Base-by-base conservation (phyloP, 441 rosid species). In the Corymbia calophylla region DNA sequence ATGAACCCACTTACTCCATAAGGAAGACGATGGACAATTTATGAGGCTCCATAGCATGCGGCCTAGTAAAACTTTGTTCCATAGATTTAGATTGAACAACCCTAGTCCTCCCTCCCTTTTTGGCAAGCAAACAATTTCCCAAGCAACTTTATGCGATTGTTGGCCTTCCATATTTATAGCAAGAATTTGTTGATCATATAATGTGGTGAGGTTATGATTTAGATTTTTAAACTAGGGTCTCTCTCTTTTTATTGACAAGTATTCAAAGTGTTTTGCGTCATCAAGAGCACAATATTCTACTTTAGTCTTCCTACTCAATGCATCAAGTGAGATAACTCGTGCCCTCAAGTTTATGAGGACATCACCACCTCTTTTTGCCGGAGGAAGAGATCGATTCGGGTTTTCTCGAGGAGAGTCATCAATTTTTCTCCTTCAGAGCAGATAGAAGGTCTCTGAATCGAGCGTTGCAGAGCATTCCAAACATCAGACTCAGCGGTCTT, bases 261-360 rank as follows among this genome's bases (percentile, higher is more conserved):
- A 32, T 32, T 70, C 15, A 19, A 15, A 18, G n/a, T n/a, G n/a
- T n/a, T n/a, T n/a, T n/a, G n/a, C n/a, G n/a, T n/a, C n/a, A n/a
- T n/a, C n/a, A n/a, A n/a, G n/a, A n/a, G 35, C 21, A 58, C 73
- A n/a, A 64, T 64, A 16, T 66, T 66, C 39, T 31, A 31, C 16
- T 21, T 18, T 35, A 95, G 98, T 88, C 97, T 96, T 91, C 99
- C 99, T 66, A 96, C 99, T 19, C 97, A 70, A 9, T 35, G 97
- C 91, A 91, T 91, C 49, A 95, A 95, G 91, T 94, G 3, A 91
- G 90, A 86, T 53, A 19, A 89, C 73, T 53, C 1, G 27, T 70
- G 81, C 18, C 49, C 31, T 16, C n/a, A 82, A n/a, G 16, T 51
- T 39, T 32, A 23, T 23, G 8, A 9, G 9, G 77, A 55, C 29